Percentiles rank a stretch among this genome's conserved stretches.
These are phyloP conservation scores for Beta macrorhiza DNA, from an alignment of 179 eudicot genomes.

Conservation along the genomic window DNA sequence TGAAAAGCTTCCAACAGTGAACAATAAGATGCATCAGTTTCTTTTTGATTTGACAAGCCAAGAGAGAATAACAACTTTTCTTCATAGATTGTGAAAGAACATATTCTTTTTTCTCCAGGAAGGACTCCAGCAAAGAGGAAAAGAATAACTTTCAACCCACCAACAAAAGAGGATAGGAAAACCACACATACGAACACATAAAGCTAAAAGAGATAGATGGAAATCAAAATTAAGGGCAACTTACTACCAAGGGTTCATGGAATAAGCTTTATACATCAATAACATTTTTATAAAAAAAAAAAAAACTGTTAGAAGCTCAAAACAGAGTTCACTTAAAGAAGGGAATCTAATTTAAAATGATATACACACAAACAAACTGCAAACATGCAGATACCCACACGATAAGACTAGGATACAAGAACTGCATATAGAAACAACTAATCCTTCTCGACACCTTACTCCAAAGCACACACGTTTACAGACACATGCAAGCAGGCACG, in stretches of 20 bases:
- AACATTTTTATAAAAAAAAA: neutral
- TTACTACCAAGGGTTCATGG: neutral
- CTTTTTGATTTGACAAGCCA: neutral
- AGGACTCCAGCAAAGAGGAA: conserved; percentile 7
- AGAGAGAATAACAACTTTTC: conserved; percentile 9
- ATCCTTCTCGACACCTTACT: neutral
- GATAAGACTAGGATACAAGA: neutral
- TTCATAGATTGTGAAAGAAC: neutral
- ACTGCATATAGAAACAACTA: neutral
- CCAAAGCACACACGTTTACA: neutral
- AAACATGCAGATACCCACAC: neutral
- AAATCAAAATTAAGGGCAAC: neutral
- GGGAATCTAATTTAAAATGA: neutral
- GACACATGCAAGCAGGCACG: too few relatives aligned
- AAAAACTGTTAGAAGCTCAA: neutral
- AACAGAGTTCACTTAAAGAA: neutral
- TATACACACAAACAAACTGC: neutral
- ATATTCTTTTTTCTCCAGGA: conserved; percentile 7
- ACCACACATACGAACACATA: neutral
- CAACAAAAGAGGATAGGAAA: neutral
- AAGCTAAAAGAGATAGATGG: neutral
- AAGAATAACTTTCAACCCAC: conserved; percentile 4
- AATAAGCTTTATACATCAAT: neutral
- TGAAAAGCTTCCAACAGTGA: neutral
- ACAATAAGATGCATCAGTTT: neutral